Evolutionary conservation across 495 filamentous ascomycete genomes (phyloP).

Genomic region (Delitschia confertaspora): DNA sequence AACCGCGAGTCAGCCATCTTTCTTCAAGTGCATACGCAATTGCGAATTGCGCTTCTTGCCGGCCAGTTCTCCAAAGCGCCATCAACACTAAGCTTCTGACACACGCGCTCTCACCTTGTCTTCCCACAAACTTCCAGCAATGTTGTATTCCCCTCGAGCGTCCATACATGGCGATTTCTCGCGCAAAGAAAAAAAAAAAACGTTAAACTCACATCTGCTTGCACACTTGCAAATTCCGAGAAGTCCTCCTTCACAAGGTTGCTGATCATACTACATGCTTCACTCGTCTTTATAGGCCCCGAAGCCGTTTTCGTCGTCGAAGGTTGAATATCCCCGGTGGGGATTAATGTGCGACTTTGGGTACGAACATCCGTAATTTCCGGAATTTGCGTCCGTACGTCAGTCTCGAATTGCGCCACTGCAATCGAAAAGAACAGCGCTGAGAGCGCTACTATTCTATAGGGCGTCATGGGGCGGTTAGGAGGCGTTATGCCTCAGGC

Average conservation of each 20-base stretch:
- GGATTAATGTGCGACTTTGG: too few species aligned
- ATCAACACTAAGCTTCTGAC: too few species aligned
- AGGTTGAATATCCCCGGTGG: conserved; percentile 2
- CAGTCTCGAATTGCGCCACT: conserved; percentile 3
- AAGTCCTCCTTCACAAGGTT: background rate
- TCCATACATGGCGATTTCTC: background rate
- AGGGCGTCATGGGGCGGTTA: conserved; percentile 14
- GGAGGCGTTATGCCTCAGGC: too few species aligned
- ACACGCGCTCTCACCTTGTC: too few species aligned
- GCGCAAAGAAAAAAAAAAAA: background rate
- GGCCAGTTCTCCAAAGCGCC: too few species aligned
- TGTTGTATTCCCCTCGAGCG: too few species aligned
- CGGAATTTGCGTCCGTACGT: background rate
- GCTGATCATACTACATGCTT: conserved; percentile 16
- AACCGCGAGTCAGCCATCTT: background rate
- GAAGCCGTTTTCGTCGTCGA: conserved; percentile 14
- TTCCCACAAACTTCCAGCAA: too few species aligned
- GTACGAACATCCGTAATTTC: background rate
- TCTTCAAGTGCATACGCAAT: too few species aligned
- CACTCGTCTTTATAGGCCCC: conserved; percentile 15
- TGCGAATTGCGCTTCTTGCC: too few species aligned
- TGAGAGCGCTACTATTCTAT: conserved; percentile 12
- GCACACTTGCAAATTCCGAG: conserved; percentile 10
- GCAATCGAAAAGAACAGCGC: conserved; percentile 13
- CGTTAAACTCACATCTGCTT: conserved; percentile 20